These are phyloP conservation scores for Cryptosporidium bovis DNA, from an alignment of 169 alveolate genomes.

Conservation along the genomic window DNA sequence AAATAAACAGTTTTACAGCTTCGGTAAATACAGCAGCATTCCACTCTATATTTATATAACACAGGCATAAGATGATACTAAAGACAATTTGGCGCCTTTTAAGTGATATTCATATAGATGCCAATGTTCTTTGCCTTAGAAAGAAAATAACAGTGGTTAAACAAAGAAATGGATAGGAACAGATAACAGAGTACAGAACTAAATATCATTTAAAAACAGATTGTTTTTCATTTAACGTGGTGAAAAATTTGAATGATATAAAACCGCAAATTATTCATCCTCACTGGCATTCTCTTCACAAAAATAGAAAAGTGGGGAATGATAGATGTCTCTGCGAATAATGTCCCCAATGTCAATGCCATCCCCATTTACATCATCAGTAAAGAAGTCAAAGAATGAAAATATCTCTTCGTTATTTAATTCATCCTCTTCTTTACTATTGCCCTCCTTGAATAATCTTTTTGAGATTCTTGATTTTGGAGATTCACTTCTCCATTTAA, in stretches of 20 bases:
- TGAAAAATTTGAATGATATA: too few species aligned
- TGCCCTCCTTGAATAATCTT: conserved; percentile 54
- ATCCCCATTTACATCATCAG: conserved; percentile 78
- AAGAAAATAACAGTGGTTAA: too few species aligned
- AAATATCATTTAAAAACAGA: too few species aligned
- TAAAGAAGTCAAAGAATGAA: conserved; percentile 84
- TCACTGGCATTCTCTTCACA: conserved; percentile 22
- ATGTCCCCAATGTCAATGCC: conserved; percentile 87
- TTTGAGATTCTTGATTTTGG: conserved; percentile 67
- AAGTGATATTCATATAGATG: too few species aligned
- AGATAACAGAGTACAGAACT: too few species aligned
- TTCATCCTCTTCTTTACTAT: conserved; percentile 37
- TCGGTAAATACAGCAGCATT: too few species aligned
- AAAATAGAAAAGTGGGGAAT: conserved; percentile 88
- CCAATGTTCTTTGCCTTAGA: too few species aligned
- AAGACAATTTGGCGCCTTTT: too few species aligned
- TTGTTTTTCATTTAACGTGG: background rate
- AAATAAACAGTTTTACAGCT: too few species aligned
- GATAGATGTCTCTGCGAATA: conserved; percentile 91
- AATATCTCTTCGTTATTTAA: conserved; percentile 75
- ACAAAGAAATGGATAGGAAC: too few species aligned
- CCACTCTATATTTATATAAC: too few species aligned
- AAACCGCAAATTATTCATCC: conserved; percentile 5
- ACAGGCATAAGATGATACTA: too few species aligned
- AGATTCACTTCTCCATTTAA: conserved; percentile 85